These are phyloP conservation scores for Mycena floridula DNA, from an alignment of 768 basidiomycete species.

Conservation along the genomic window DNA sequence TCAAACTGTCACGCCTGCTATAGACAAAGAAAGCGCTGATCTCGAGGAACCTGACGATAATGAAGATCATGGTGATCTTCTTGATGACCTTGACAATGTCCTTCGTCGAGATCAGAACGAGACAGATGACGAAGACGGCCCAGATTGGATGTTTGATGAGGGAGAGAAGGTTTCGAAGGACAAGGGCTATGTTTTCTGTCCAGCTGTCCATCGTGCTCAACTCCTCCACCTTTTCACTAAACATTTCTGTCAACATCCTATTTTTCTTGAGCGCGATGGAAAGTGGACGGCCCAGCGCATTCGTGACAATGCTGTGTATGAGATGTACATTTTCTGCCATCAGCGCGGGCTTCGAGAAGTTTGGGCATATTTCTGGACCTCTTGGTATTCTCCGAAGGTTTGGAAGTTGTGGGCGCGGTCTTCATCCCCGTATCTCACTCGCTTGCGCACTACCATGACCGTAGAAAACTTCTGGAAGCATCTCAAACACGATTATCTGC, in stretches of 20 bases:
- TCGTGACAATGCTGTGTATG: conserved; percentile 10
- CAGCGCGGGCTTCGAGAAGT: conserved; percentile 12
- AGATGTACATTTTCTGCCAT: conserved; percentile 18
- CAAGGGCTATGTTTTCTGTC: conserved; percentile 14
- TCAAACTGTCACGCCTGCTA: not conserved
- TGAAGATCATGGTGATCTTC: too few relatives aligned
- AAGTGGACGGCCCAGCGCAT: conserved; percentile 12
- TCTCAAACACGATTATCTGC: conserved; percentile 23
- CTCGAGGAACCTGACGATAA: too few relatives aligned
- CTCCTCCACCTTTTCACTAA: conserved; percentile 18
- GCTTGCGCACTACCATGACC: conserved; percentile 21
- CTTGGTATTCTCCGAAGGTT: conserved; percentile 16
- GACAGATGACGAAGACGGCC: too few relatives aligned
- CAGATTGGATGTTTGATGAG: conserved; percentile 22
- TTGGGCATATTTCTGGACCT: conserved; percentile 19
- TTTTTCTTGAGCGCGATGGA: conserved; percentile 14
- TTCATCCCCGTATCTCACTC: conserved; percentile 14
- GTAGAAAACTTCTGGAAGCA: conserved; percentile 25
- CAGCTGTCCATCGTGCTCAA: conserved; percentile 16
- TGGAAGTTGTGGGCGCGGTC: conserved; percentile 29
- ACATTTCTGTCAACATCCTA: conserved; percentile 18
- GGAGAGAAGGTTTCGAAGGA: conserved; percentile 12
- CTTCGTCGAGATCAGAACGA: too few relatives aligned
- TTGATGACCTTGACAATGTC: too few relatives aligned
- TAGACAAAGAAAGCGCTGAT: not conserved